A percentile compares a stretch with the other conserved stretches of the same genome.
phyloP scores from a whole-genome alignment of 192 early-diverging fungal species.

The Coemansia sp. region DNA sequence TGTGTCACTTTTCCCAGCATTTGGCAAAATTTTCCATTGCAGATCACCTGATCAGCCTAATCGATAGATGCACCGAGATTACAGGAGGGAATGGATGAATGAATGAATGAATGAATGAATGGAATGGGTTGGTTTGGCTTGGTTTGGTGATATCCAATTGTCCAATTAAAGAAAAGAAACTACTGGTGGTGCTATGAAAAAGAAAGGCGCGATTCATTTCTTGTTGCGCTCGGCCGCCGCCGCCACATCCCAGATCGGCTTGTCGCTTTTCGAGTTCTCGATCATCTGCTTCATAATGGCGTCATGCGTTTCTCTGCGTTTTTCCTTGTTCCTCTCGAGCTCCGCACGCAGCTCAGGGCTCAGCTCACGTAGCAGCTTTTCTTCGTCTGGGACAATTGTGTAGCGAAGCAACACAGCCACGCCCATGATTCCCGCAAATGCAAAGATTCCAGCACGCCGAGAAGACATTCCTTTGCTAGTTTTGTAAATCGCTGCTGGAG shows the following conservation, averaged over 20 bases:
- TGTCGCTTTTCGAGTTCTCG: conserved; percentile 46
- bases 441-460: conserved; percentile 17
- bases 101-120: too few species aligned
- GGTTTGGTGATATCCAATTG: too few species aligned
- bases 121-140: too few species aligned
- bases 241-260: conserved; percentile 42
- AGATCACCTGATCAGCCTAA: too few species aligned
- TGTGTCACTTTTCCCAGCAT: too few species aligned
- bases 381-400: conserved; percentile 50
- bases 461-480: conserved; percentile 16
- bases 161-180: too few species aligned
- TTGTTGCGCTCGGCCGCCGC: background rate
- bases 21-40: too few species aligned
- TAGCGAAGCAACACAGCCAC: conserved; percentile 39
- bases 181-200: too few species aligned
- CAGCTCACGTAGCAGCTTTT: conserved; percentile 34
- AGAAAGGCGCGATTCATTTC: background rate
- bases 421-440: conserved; percentile 35
- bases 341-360: conserved; percentile 48
- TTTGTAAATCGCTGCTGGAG: too few species aligned
- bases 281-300: conserved; percentile 50
- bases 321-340: conserved; percentile 41
- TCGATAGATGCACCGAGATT: too few species aligned
- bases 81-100: too few species aligned
- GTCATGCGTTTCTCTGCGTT: conserved; percentile 45